These are phyloP conservation scores for Pestalotiopsis sp. DNA, from an alignment of 2,329 filamentous ascomycete species.

Conservation along the genomic window DNA sequence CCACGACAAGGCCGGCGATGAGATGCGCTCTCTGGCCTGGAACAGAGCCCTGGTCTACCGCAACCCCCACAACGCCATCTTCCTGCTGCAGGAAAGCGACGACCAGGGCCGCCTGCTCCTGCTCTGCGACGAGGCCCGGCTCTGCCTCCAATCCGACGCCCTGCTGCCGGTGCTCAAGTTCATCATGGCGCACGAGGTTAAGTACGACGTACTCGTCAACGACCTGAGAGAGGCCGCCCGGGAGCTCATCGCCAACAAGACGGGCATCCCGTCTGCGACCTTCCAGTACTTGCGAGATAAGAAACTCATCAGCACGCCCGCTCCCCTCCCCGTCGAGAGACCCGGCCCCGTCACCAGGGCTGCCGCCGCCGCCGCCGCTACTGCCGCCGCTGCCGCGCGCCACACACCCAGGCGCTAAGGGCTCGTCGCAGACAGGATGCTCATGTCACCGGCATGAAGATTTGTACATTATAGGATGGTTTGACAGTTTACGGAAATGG, in stretches of 20 bases:
- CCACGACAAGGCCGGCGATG: background rate
- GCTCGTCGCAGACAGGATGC: too few relatives aligned
- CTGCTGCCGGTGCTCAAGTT: background rate
- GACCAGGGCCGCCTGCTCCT: background rate
- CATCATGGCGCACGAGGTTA: background rate
- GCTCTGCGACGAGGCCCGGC: background rate
- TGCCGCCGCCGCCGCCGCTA: too few relatives aligned
- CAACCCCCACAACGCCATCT: background rate
- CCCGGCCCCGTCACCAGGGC: too few relatives aligned
- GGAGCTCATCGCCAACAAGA: background rate
- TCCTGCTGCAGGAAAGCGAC: background rate
- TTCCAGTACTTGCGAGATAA: too few relatives aligned
- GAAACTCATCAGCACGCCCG: too few relatives aligned
- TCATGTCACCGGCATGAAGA: too few relatives aligned
- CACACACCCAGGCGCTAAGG: too few relatives aligned
- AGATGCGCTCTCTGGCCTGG: background rate
- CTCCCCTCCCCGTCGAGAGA: too few relatives aligned
- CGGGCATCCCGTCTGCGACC: background rate
- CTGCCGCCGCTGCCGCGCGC: too few relatives aligned
- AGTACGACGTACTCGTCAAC: too few relatives aligned
- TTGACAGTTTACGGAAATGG: too few relatives aligned
- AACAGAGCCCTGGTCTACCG: background rate
- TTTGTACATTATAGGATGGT: too few relatives aligned
- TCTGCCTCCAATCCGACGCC: conserved; percentile 5
- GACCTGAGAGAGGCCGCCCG: background rate